Evolutionary conservation across 352 stramenopile species (phyloP), one percentile per base, ranked within the genome.

Genomic region (Phytophthora kernoviae): DNA sequence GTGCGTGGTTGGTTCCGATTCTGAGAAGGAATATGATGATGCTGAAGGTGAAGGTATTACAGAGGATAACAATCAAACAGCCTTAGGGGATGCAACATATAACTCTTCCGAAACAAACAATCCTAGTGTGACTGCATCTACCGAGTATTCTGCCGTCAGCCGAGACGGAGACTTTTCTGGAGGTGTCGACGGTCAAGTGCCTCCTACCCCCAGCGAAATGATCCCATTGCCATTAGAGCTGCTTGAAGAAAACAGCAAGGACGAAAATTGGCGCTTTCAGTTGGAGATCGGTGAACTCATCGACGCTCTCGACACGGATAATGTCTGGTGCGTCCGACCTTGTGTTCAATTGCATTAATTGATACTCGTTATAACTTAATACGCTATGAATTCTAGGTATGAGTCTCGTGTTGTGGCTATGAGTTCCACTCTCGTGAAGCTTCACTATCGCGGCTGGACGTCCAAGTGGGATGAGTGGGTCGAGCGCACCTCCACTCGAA

Each of bases 391-490:
- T 5, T n/a, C 17, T 24, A 73, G 65, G 65, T 88, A 87, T 26
- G 84, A 94, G 37, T 81, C 81, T 4, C 69, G 78, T 15, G 67
- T 92, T 27, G 64, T 91, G 7, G 68, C 51, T 4, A 17, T 83
- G 24, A 71, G 76, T 15, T 57, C 68, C 9, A 71, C 50, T n/a
- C 66, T 93, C 17, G 75, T 98, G 26, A 81, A 96, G 21, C 78
- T 99, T 43, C 96, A 98, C 64, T 99, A 98, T 68, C 97, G 98
- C 49, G 95, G 96, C 12, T 99, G 96, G 96, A 97, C 96, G 1
- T 70, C 87, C 10, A 91, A 96, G 44, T 99, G 96, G 97, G 96
- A 99, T 74, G 96, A 99, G 70, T 98, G 94, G 94, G 86, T 99
- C 50, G 62, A 88, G 5, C 87, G 79, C 45, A 81, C 94, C 47